Base-by-base conservation (phyloP, 1,139 yeast species). In the Geotrichum carabidarum region DNA sequence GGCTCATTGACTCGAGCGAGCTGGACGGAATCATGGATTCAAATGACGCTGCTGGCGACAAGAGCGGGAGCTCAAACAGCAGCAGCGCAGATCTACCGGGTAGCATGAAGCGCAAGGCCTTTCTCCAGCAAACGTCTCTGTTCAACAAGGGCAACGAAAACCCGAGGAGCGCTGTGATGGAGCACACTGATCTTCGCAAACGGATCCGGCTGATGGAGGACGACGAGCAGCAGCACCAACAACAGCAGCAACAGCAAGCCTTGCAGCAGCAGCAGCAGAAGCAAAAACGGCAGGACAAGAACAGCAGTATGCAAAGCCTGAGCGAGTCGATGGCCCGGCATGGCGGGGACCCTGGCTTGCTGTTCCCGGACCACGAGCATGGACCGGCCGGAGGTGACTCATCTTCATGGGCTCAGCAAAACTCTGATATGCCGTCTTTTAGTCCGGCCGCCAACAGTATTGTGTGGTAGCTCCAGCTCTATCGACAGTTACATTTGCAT, bases 191-290 rank as follows among this genome's bases (percentile, higher is more conserved):
- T 42, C 58, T 66, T 36, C 62, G 69, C 1, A 62, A 65, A 51
- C 60, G 69, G 27, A 66, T 66, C 43, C 60, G 65, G 45, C 54
- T 66, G 57, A 61, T 65, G 67, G 69, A 65, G 51, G 52, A 46
- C 31, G 57, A 53, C 14, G 48, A 34, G 42, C 27, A 22, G 32
- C 22, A 7, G 5, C 11, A 6, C 44, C 27, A 22, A 22, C 27
- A 22, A 22, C 27, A 47, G 45, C 40, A 41, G 31, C 41, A 43
- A n/a, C 9, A 37, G 15, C n/a, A 17, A n/a, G 12, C 22, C 35
- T 22, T 4, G 2, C 44, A 37, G 18, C 18, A 12, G 36, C 27
- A 14, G 31, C 12, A 41, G 8, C 41, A 43, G 6, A 2, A 37
- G n/a, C n/a, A 17, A n/a, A n/a, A n/a, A n/a, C 40, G 15, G 3